Percentiles rank a stretch among this genome's conserved stretches.
Conservation (phyloP, 78 protist genomes). For the Mastigamoeba balamuthi region DNA sequence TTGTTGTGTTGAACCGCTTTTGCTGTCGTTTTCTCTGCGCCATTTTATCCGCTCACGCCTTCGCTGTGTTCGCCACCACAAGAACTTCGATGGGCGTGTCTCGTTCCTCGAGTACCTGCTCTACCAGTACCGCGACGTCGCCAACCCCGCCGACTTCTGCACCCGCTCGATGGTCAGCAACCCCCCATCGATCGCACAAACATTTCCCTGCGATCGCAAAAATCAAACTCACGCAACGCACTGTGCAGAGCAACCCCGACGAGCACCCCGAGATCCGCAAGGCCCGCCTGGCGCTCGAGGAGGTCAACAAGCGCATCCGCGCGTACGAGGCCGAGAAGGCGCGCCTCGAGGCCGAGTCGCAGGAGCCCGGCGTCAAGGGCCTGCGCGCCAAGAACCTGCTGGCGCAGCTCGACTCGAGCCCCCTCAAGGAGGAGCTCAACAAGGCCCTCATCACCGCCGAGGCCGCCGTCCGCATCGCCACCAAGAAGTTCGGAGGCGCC, state of each 20-base stretch:
- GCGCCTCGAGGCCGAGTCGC: slow-evolving; percentile 18
- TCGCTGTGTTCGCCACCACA: no score
- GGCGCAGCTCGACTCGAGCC: slow-evolving; percentile 49
- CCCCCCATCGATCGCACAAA: not conserved
- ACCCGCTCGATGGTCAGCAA: slow-evolving; percentile 35
- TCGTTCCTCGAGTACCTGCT: slow-evolving; percentile 51
- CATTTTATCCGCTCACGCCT: no score
- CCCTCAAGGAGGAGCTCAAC: slow-evolving; percentile 55
- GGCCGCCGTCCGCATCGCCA: slow-evolving; percentile 60
- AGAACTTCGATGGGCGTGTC: slow-evolving; percentile 64
- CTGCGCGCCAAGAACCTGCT: slow-evolving; percentile 51
- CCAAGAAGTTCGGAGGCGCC: slow-evolving; percentile 54
- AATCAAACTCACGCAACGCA: no score
- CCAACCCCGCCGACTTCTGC: slow-evolving; percentile 72
- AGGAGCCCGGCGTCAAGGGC: slow-evolving; percentile 31
- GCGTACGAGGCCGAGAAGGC: slow-evolving; percentile 62
- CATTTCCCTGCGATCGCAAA: no score
- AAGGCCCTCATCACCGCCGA: slow-evolving; percentile 52
- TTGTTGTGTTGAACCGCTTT: no score
- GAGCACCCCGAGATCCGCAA: slow-evolving; percentile 65
- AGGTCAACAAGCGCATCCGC: slow-evolving; percentile 57
- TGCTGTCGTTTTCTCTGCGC: no score
- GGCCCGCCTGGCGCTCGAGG: slow-evolving; percentile 65
- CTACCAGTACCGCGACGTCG: slow-evolving; percentile 54
- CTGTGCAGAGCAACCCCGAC: slow-evolving; percentile 1